Evolutionary conservation across 2,329 filamentous ascomycete species (phyloP), one percentile per base, ranked within the genome.

Genomic region (Hypocrella siamensis): DNA sequence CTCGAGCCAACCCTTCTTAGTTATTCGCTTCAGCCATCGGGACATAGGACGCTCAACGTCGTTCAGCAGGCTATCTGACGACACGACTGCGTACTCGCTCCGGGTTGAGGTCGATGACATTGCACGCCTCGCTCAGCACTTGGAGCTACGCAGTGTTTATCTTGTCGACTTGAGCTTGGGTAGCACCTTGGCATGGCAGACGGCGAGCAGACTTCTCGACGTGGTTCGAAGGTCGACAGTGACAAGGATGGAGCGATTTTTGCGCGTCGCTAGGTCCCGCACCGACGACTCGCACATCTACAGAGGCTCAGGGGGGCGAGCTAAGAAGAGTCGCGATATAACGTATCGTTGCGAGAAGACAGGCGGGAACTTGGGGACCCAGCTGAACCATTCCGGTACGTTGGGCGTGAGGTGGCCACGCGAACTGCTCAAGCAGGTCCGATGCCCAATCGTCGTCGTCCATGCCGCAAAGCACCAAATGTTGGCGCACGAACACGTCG

Each of bases 391-490:
- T 27, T 42, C 46, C 2, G 38, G 35, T 17, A 46, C 42, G 6
- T 39, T 42, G 2, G 42, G 40, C 8, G 36, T 28, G 3, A 29
- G 35, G 10, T 43, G 48, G 42, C 44, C 48, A 12, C 42, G 44
- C 2, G 36, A 46, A 17, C 30, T 31, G 6, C 40, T 50, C 19
- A 38, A 40, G 19, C 11, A 36, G 3, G 31, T 52, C 17, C 38
- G 28, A 2, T 51, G 46, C 14, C 45, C 48, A 9, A 38, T 46
- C 1, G 43, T 43, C 1, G 46, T 52, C 10, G 37, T 51, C 17
- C 46, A 49, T 28, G 43, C 42, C 4, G 42, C 28, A 3, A 45
- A 50, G 18, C 48, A 51, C 21, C 49, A 48, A 28, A 31, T 45
- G 5, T 49, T 52, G 36, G 42, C 44, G 0, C 31, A 38, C 24